phyloP scores from a whole-genome alignment of 305 asterid species.

The Ajuga reptans region DNA sequence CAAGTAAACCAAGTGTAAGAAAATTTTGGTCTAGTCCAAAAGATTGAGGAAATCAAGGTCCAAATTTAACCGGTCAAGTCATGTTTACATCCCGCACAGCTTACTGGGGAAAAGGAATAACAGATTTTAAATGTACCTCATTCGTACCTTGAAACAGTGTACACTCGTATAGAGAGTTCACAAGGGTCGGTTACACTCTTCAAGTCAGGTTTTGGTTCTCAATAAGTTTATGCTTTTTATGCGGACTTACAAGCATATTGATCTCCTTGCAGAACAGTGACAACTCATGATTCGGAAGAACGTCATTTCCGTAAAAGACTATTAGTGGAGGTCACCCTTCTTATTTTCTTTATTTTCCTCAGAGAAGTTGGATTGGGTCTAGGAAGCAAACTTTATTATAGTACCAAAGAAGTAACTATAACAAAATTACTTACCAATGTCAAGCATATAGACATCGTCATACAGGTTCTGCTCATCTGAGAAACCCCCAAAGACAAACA shows the following conservation, averaged over 20 bases:
- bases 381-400: neutral
- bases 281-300: neutral
- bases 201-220: neutral
- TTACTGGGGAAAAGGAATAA: neutral
- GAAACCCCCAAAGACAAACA: conserved; percentile 93
- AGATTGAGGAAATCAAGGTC: neutral
- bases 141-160: neutral
- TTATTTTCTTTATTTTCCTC: neutral
- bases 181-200: neutral
- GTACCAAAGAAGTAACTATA: neutral
- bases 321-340: neutral
- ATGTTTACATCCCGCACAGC: neutral
- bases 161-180: neutral
- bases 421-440: conserved; percentile 56
- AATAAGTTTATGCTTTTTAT: neutral
- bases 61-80: neutral
- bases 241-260: neutral
- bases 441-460: conserved; percentile 78
- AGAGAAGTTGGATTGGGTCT: neutral
- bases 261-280: neutral
- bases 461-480: conserved; percentile 78
- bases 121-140: neutral
- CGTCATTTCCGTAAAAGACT: neutral
- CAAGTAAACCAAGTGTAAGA: conserved; percentile 1
- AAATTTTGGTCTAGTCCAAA: neutral